A percentile compares a stretch with the other conserved stretches of the same genome.
These are phyloP conservation scores for Cladorrhinum sp. DNA, from an alignment of 2,329 filamentous ascomycete species.

Conservation along the genomic window DNA sequence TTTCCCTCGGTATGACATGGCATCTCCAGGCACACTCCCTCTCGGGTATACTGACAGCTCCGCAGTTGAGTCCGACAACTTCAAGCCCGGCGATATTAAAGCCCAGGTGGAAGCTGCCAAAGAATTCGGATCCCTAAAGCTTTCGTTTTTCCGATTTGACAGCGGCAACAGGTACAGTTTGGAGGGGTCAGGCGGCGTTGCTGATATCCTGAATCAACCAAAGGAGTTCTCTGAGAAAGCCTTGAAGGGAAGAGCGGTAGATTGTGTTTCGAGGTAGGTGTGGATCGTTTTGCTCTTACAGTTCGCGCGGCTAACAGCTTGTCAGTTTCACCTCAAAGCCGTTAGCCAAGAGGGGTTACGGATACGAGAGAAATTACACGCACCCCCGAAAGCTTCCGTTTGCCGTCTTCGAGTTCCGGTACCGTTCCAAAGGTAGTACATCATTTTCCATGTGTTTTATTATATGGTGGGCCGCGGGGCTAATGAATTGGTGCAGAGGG, in stretches of 20 bases:
- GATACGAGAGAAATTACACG: not conserved
- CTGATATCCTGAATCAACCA: no score
- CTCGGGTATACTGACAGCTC: not conserved
- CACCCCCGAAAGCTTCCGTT: not conserved
- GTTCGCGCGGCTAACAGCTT: not conserved
- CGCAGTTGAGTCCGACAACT: not conserved
- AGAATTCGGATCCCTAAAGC: not conserved
- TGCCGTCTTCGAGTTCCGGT: constrained; percentile 8
- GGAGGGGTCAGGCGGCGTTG: no score
- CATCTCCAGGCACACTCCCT: not conserved
- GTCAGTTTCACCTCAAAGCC: not conserved
- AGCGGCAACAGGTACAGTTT: not conserved
- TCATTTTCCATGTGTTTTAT: not conserved
- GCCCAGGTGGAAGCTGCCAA: not conserved
- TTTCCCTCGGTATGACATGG: constrained; percentile 7
- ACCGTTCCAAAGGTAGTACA: not conserved
- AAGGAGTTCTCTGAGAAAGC: not conserved
- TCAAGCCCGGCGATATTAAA: not conserved
- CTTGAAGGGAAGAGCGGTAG: not conserved
- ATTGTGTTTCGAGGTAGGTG: not conserved
- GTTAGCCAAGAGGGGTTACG: no score
- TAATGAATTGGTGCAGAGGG: not conserved
- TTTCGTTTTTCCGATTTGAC: not conserved
- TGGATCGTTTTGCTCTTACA: not conserved
- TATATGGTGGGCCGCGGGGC: no score